phyloP scores from a whole-genome alignment of 2,329 filamentous ascomycete genomes.

The Metarhizium robertsii region DNA sequence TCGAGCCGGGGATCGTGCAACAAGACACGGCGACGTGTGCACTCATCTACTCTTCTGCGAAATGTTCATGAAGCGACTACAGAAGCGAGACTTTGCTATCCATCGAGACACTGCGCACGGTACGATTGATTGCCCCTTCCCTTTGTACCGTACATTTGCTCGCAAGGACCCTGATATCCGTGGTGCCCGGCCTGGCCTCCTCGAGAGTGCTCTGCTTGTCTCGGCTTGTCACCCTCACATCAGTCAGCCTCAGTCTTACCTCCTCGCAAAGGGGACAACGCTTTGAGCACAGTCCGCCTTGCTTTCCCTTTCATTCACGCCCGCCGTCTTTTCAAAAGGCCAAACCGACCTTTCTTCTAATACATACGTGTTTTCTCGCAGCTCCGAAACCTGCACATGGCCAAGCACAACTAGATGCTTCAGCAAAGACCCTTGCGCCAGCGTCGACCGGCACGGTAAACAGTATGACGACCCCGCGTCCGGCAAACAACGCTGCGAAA shows the following conservation, averaged over 20 bases:
- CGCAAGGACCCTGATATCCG: background rate
- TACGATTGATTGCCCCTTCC: background rate
- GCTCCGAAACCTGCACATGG: slow-evolving; percentile 6
- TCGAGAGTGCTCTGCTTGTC: background rate
- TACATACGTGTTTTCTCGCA: slow-evolving; percentile 1
- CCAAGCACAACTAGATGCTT: slow-evolving; percentile 19
- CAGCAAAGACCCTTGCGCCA: slow-evolving; percentile 24
- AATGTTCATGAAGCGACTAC: slow-evolving; percentile 23
- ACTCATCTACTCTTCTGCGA: background rate
- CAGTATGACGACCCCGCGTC: slow-evolving; percentile 24
- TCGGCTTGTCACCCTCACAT: background rate
- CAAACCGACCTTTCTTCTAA: background rate
- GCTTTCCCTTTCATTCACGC: background rate
- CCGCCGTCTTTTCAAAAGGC: background rate
- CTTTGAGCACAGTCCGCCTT: background rate
- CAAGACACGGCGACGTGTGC: background rate
- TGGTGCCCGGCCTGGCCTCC: background rate
- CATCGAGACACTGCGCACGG: slow-evolving; percentile 18
- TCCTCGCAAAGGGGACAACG: slow-evolving; percentile 12
- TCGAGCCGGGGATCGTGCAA: background rate
- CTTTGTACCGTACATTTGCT: background rate
- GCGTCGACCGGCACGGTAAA: slow-evolving; percentile 30
- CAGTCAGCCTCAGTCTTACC: background rate
- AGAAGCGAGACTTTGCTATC: slow-evolving; percentile 25
- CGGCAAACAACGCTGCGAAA: slow-evolving; percentile 19